Evolutionary conservation across 352 stramenopile species (phyloP), one percentile per base, ranked within the genome.

Genomic region (Pythium aphanidermatum): DNA sequence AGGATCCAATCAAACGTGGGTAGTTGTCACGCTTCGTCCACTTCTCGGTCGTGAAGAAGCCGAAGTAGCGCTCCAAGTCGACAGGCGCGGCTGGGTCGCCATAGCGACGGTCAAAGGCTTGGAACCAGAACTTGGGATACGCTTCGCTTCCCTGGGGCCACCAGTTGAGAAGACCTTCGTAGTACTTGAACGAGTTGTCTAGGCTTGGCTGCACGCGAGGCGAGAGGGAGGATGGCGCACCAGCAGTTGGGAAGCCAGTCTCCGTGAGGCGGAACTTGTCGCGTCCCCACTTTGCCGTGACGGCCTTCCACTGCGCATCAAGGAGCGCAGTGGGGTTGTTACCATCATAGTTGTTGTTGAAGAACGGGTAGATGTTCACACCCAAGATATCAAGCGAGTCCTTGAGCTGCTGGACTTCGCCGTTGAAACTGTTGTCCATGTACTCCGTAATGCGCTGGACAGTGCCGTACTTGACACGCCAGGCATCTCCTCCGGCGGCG

Each of bases 321-420:
- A 79, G 42, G 34, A 81, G 53, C 10, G 58, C 69, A 11, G 51
- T 48, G 9, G 67, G 68, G 13, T 82, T 52, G 30, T 39, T 65
- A 19, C 50, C 43, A 34, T 82, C 58, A 54, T 82, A 83, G 46
- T 64, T 76, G 41, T 64, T 41, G 40, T 74, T 57, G 26, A 83
- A 83, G 52, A 77, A 83, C 31, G 67, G 70, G 43, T 78, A 82
- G 51, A 78, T 78, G 31, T 70, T 78, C n/a, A 76, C 70, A 5
- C 70, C 67, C 10, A 83, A 59, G 43, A 79, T 67, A 45, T 77
- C 67, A 3, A 79, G 55, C 32, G 57, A 63, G 19, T 25, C 43
- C 10, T 56, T 48, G 10, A 82, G 45, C 4, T 20, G 31, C 9
- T 61, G 51, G 14, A 53, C 68, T 40, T 77, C 55, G 13, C 33